Base-by-base conservation (phyloP, 108 stramenopile genomes). In the Stephanodiscus triporus region DNA sequence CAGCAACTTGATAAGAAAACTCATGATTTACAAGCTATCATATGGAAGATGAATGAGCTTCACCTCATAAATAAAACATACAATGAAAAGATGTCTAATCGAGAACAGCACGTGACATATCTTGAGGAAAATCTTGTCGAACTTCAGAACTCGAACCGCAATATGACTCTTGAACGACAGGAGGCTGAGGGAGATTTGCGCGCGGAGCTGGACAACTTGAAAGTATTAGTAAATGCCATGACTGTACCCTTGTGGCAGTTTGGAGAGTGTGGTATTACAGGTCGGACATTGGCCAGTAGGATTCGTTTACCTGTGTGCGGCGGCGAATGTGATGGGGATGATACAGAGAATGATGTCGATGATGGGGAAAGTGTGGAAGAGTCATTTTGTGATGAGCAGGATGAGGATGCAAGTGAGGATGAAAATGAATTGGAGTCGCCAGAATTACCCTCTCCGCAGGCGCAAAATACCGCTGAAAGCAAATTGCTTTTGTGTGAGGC, bases 31-130 rank as follows among this genome's bases (percentile, higher is more conserved):
- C 84, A 89, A 45, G 89, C 89, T 9, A 88, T 91, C 40, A 83
- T 91, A 38, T 92, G 85, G 87, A 96, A 94, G 60, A 91, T 93
- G 91, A 92, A 96, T 69, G 95, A 96, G 61, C 82, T 96, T 24
- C 89, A 96, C 60, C 75, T 94, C 34, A 86, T 92, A 19, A 92
- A 92, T 68, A 92, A 96, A 66, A 88, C 87, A n/a, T 85, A 91
- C 55, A 80, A 80, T 62, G 80, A 89, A 57, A 93, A 92, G 63
- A 86, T 92, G 65, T 84, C 81, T 7, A 85, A 86, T 70, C 73
- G 92, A 57, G 95, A 96, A 62, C 85, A 91, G 51, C 89, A 92
- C 58, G 87, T 91, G 24, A 81, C 85, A 9, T 92, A 92, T 57
- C 80, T 96, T 7, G 92, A 93, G 77, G 89, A 90, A 38, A 86